Conservation (phyloP, 768 basidiomycete species). For the Candolleomyces eurysporus region DNA sequence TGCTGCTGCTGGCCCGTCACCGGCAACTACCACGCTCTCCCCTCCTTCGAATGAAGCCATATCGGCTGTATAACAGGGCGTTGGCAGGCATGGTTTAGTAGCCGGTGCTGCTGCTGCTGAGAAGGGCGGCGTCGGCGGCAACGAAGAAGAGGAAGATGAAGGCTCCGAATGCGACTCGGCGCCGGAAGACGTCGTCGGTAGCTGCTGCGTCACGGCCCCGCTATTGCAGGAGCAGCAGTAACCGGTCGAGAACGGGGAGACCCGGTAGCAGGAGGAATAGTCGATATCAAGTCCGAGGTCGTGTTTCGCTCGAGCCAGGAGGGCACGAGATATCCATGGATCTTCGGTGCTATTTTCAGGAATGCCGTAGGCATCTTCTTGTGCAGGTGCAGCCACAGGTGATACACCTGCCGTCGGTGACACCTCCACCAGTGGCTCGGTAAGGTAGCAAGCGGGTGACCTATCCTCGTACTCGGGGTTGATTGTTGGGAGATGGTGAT, state of each 20-base stretch:
- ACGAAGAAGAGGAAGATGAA: neutral
- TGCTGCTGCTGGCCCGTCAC: neutral
- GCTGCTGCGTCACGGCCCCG: neutral
- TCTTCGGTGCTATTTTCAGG: neutral
- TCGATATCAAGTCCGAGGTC: conserved; percentile 8
- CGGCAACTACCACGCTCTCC: neutral
- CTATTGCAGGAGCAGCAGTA: neutral
- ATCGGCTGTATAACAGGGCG: neutral
- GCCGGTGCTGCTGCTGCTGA: neutral
- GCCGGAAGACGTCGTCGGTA: too few species aligned
- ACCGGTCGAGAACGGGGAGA: neutral
- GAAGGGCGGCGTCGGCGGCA: too few species aligned
- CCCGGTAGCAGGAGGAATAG: neutral
- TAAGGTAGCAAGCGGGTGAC: too few species aligned
- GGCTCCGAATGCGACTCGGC: neutral
- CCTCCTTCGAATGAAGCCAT: neutral
- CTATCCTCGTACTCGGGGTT: too few species aligned
- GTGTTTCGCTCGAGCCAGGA: conserved; percentile 2
- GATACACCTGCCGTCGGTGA: neutral
- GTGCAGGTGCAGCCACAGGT: too few species aligned
- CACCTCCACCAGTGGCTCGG: too few species aligned
- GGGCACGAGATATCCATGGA: conserved; percentile 8
- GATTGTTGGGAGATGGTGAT: neutral
- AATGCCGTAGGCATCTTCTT: neutral
- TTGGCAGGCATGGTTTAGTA: neutral